phyloP scores from a whole-genome alignment of 768 basidiomycete genomes.

The Leucogyrophana mollusca region DNA sequence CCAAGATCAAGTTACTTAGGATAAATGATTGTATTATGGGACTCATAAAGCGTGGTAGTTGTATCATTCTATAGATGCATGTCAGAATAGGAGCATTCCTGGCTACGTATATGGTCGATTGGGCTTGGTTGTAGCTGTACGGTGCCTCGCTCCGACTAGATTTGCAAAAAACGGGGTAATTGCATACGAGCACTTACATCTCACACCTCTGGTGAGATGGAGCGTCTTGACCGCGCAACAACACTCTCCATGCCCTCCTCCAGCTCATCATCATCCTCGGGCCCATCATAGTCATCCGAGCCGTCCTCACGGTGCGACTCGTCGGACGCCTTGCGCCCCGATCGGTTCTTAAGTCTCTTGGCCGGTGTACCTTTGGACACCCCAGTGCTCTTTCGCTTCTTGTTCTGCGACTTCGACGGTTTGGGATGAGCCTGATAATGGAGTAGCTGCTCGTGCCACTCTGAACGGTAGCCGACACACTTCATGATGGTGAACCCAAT shows the following conservation, averaged over 20 bases:
- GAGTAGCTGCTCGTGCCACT: conserved; percentile 16
- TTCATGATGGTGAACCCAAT: conserved; percentile 18
- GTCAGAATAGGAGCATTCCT: too few relatives aligned
- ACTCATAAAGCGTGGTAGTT: too few relatives aligned
- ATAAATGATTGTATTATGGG: too few relatives aligned
- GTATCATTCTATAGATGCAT: too few relatives aligned
- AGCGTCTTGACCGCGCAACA: too few relatives aligned
- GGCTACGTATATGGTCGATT: too few relatives aligned
- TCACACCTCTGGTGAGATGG: too few relatives aligned
- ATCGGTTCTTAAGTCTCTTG: background rate
- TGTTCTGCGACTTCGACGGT: conserved; percentile 1
- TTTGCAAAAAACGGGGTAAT: too few relatives aligned
- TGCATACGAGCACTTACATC: too few relatives aligned
- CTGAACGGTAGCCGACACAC: conserved; percentile 18
- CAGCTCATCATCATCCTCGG: conserved; percentile 17
- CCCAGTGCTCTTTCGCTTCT: background rate
- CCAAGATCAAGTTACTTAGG: too few relatives aligned
- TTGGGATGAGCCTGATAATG: conserved; percentile 14
- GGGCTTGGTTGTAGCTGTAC: too few relatives aligned
- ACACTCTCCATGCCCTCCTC: conserved; percentile 14
- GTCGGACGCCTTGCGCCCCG: background rate
- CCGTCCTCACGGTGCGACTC: background rate
- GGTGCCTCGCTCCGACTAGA: too few relatives aligned
- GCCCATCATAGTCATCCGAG: conserved; percentile 2
- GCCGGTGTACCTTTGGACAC: background rate